Base-by-base conservation (phyloP, 306 rosid genomes). In the Oemleria cerasiformis region DNA sequence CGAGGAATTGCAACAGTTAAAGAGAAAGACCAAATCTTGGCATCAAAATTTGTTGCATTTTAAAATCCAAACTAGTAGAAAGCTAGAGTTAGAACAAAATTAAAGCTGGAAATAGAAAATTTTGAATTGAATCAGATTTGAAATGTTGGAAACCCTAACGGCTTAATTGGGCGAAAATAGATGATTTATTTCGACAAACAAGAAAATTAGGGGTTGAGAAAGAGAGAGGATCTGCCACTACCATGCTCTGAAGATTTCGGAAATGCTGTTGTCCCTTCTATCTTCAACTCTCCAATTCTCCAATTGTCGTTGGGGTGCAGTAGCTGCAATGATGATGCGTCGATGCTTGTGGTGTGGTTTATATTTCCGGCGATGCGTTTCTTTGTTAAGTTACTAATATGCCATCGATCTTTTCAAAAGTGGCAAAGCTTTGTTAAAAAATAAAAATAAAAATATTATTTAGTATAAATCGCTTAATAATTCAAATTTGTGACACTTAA, bases 121-220 rank as follows among this genome's bases (percentile, higher is more conserved):
- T 55, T 70, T 20, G 16, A 53, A 54, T 3, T 61, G 9, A 43
- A 34, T 7, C 16, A 17, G 25, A 75, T 56, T 41, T 39, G 50
- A 15, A 71, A 49, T 67, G 48, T 42, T 30, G 49, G 65, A 75
- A 86, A 83, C 81, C 96, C 86, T 84, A 86, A 70, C 41, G 13
- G 71, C 38, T n/a, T 42, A 40, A 51, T 36, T 59, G n/a, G n/a
- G 23, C 19, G 65, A 21, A 54, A 49, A 25, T n/a, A 23, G 15
- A 75, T 38, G 9, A 8, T 38, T 57, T 41, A 39, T 48, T 58
- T 34, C 51, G 34, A 51, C 14, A 34, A 21, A 61, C 45, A 40
- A 62, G 58, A 3, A 47, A 56, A 70, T 30, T 15, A 8, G 39
- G 65, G 34, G 38, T 48, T n/a, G 25, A 39, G 5, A 63, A n/a